A percentile compares a stretch with the other conserved stretches of the same genome.
Evolutionary conservation across 1,284 basidiomycete species (phyloP).

Genomic region (Cutaneotrichosporon dermatis): DNA sequence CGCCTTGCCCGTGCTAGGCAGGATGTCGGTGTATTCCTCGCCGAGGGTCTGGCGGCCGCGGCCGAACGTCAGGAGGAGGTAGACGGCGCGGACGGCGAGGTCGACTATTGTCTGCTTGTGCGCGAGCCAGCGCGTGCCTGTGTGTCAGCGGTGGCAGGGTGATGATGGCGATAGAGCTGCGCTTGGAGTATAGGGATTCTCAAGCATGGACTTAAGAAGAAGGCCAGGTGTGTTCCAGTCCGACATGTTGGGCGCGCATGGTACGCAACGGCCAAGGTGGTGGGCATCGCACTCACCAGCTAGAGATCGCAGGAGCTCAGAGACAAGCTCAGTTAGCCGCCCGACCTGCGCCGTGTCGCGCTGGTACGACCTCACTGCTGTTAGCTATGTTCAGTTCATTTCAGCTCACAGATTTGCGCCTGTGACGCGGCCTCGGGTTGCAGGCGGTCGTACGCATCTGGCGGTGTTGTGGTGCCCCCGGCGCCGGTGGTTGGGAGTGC

Average conservation of each 20-base stretch:
- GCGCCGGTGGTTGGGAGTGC: not conserved
- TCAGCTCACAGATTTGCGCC: slow-evolving; percentile 72
- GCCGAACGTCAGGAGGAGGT: slow-evolving; percentile 72
- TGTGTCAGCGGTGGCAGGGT: too few species aligned
- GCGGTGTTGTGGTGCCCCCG: not conserved
- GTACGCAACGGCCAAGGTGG: not conserved
- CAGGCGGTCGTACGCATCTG: slow-evolving; percentile 24
- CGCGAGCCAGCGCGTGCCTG: slow-evolving; percentile 81
- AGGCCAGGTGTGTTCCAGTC: too few species aligned
- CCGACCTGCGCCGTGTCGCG: slow-evolving; percentile 74
- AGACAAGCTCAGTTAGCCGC: slow-evolving; percentile 68
- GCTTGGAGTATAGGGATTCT: too few species aligned
- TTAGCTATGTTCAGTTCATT: slow-evolving; percentile 72
- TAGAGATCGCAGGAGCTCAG: slow-evolving; percentile 68
- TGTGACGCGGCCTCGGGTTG: slow-evolving; percentile 51
- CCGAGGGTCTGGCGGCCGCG: slow-evolving; percentile 78
- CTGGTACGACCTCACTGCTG: slow-evolving; percentile 76
- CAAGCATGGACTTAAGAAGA: too few species aligned
- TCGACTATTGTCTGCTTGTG: slow-evolving; percentile 77
- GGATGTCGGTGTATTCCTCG: slow-evolving; percentile 86
- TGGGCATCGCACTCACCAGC: slow-evolving; percentile 57
- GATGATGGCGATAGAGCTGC: too few species aligned
- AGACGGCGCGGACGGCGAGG: slow-evolving; percentile 63
- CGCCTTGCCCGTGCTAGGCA: slow-evolving; percentile 57
- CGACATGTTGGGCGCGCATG: too few species aligned